phyloP scores from a whole-genome alignment of 148 eudicot genomes.

The Pharnaceum exiguum region DNA sequence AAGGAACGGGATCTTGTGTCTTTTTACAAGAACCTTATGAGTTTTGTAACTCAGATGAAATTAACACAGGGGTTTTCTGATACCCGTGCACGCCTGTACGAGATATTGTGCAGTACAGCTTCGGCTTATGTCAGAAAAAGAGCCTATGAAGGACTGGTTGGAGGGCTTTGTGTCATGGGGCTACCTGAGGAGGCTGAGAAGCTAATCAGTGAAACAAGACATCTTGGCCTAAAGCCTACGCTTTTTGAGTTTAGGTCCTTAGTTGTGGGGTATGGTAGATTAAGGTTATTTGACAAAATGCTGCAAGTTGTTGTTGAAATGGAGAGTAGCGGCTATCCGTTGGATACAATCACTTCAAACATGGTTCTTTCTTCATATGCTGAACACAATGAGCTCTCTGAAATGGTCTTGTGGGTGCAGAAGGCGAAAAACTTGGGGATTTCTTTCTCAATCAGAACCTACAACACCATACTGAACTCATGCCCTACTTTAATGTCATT shows the following conservation, averaged over 20 bases:
- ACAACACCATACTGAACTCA: slow-evolving; percentile 65
- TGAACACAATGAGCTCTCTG: slow-evolving; percentile 36
- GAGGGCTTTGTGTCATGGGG: slow-evolving; percentile 58
- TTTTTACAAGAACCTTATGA: slow-evolving; percentile 58
- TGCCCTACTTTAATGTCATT: slow-evolving; percentile 47
- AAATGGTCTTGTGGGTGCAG: slow-evolving; percentile 62
- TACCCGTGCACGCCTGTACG: slow-evolving; percentile 27
- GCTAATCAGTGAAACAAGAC: slow-evolving; percentile 46
- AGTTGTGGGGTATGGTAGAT: slow-evolving; percentile 66
- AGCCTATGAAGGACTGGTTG: slow-evolving; percentile 40
- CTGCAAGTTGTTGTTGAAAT: slow-evolving; percentile 40
- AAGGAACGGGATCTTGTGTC: slow-evolving; percentile 52
- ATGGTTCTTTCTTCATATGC: slow-evolving; percentile 85
- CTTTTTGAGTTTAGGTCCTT: slow-evolving; percentile 54
- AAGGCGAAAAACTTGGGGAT: slow-evolving; percentile 35
- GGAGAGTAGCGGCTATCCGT: slow-evolving; percentile 45
- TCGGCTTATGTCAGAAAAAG: slow-evolving; percentile 28
- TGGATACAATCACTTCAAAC: slow-evolving; percentile 68
- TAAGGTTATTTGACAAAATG: slow-evolving; percentile 65
- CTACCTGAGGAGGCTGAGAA: slow-evolving; percentile 56
- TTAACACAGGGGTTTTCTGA: slow-evolving; percentile 38
- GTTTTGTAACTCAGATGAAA: slow-evolving; percentile 43
- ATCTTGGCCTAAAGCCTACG: slow-evolving; percentile 45
- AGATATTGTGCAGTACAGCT: slow-evolving; percentile 32
- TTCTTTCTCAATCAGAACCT: slow-evolving; percentile 56